phyloP scores from a whole-genome alignment of 129 eudicot genomes.

The Rutidosis leptorrhynchoides region DNA sequence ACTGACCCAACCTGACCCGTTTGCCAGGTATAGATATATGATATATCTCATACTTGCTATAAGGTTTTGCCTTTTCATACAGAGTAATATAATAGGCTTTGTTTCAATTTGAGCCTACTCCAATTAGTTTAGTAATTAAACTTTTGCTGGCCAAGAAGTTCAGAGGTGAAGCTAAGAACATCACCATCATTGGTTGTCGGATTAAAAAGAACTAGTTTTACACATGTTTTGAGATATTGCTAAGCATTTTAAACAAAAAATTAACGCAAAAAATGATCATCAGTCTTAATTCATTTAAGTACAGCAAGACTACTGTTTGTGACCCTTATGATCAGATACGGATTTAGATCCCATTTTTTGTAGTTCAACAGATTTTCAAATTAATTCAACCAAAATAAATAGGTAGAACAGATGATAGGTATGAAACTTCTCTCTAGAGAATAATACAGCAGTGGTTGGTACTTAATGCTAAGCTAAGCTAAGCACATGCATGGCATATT shows the following conservation, averaged over 20 bases:
- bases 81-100: background rate
- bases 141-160: background rate
- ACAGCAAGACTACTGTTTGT: conserved; percentile 10
- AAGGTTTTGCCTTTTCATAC: background rate
- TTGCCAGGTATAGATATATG: no score
- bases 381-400: background rate
- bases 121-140: background rate
- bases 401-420: background rate
- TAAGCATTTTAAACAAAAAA: conserved; percentile 10
- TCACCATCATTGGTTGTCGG: background rate
- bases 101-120: background rate
- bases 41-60: background rate
- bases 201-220: background rate
- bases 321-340: conserved; percentile 1
- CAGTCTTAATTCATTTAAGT: background rate
- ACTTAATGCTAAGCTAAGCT: background rate
- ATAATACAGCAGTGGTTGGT: conserved; percentile 3
- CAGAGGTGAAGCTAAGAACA: background rate
- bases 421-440: conserved; percentile 7
- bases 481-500: background rate
- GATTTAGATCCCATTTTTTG: conserved; percentile 4
- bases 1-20: no score
- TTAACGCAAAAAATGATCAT: background rate
- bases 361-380: background rate
- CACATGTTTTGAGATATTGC: conserved; percentile 2